Percentiles rank a stretch among this genome's conserved stretches.
Evolutionary conservation across 257 asterid species (phyloP).

Genomic region (Solanum pimpinellifolium): DNA sequence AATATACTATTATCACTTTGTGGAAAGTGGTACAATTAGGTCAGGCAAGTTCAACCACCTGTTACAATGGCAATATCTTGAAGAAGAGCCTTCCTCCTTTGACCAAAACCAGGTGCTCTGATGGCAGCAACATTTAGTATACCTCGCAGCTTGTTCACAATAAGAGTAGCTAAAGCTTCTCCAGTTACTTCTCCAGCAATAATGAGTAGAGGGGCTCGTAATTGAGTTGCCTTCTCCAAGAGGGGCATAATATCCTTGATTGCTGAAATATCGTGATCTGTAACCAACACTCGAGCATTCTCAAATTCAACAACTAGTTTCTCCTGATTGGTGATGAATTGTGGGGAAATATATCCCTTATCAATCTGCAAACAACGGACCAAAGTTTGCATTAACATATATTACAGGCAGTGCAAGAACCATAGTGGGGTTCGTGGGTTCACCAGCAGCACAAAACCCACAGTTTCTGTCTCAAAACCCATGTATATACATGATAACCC

Average conservation of each 20-base stretch:
- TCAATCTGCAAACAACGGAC: constrained; percentile 44
- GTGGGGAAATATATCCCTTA: constrained; percentile 91
- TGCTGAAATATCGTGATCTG: constrained; percentile 81
- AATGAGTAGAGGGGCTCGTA: constrained; percentile 73
- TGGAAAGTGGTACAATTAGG: not conserved
- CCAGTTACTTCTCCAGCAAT: constrained; percentile 92
- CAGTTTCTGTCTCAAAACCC: not conserved
- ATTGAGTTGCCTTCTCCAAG: constrained; percentile 76
- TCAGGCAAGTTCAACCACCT: constrained; percentile 23
- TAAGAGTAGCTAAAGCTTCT: constrained; percentile 96
- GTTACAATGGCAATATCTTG: constrained; percentile 96
- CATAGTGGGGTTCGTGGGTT: not conserved
- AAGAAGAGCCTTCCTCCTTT: constrained; percentile 88
- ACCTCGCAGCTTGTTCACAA: constrained; percentile 92
- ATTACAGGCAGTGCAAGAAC: not conserved
- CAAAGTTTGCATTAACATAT: not conserved
- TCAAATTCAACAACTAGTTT: constrained; percentile 84
- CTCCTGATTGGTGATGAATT: constrained; percentile 90
- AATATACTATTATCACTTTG: not conserved
- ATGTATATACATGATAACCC: not conserved
- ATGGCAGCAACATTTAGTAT: constrained; percentile 89
- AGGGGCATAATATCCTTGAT: constrained; percentile 90
- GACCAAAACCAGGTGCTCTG: constrained; percentile 96
- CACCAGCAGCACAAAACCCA: not conserved
- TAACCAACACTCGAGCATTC: constrained; percentile 64